A percentile compares a stretch with the other conserved stretches of the same genome.
Evolutionary conservation across 805 yeast genomes (phyloP).

Genomic region (Wickerhamiella allomyrinae): DNA sequence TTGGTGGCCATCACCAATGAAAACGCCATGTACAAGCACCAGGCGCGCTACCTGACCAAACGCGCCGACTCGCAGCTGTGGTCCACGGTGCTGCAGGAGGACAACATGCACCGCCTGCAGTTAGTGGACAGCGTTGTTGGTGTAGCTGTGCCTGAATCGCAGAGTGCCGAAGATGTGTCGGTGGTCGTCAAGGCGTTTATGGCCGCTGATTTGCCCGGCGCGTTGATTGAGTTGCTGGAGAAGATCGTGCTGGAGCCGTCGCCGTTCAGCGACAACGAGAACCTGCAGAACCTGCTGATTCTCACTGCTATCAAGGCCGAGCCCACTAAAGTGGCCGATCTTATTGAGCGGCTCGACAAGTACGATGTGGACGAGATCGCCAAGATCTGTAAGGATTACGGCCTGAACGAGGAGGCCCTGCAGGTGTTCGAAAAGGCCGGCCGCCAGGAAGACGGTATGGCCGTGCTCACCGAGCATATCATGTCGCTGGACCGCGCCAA

Average conservation of each 20-base stretch:
- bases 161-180: constrained; percentile 88
- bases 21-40: constrained; percentile 95
- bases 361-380: constrained; percentile 92
- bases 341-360: constrained; percentile 79
- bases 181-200: constrained; percentile 91
- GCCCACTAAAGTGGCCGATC: constrained; percentile 64
- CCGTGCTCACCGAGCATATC: constrained; percentile 80
- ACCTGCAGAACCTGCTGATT: constrained; percentile 82
- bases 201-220: constrained; percentile 87
- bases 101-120: constrained; percentile 78
- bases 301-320: constrained; percentile 95
- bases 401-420: constrained; percentile 83
- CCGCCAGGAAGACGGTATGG: constrained; percentile 63
- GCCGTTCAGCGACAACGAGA: constrained; percentile 89
- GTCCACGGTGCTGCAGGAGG: constrained; percentile 60
- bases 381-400: constrained; percentile 76
- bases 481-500: constrained; percentile 93
- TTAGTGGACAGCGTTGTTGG: constrained; percentile 89
- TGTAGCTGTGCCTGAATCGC: constrained; percentile 91
- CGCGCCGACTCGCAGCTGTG: constrained; percentile 81
- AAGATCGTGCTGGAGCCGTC: constrained; percentile 95
- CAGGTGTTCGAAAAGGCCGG: constrained; percentile 81
- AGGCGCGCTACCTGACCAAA: constrained; percentile 84
- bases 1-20: constrained; percentile 86
- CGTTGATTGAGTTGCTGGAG: constrained; percentile 85